A percentile compares a stretch with the other conserved stretches of the same genome.
Evolutionary conservation across 495 filamentous ascomycete species (phyloP).

Genomic region (Hypoxylon trugodes): DNA sequence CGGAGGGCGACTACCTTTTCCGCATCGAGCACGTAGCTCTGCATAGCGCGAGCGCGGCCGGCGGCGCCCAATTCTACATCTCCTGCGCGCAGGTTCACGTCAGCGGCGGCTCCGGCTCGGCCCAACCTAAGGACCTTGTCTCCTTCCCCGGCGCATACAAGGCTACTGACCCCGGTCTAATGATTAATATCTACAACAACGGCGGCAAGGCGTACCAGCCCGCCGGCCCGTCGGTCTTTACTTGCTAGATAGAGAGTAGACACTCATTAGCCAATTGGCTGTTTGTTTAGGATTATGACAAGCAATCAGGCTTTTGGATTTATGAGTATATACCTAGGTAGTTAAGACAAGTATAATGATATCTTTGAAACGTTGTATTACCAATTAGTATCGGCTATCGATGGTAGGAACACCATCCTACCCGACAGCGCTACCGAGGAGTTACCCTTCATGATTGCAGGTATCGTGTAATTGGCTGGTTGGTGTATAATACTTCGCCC

Average conservation of each 20-base stretch:
- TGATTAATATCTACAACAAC: constrained; percentile 60
- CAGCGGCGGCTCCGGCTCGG: constrained; percentile 50
- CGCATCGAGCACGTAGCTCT: constrained; percentile 67
- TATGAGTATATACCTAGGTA: too few relatives aligned
- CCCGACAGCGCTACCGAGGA: too few relatives aligned
- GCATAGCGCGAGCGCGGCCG: constrained; percentile 51
- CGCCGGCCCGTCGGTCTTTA: constrained; percentile 39
- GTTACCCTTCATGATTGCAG: too few relatives aligned
- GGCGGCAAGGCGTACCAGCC: constrained; percentile 42
- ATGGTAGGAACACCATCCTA: too few relatives aligned
- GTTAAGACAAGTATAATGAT: too few relatives aligned
- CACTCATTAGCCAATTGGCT: too few relatives aligned
- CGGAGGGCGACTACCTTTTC: constrained; percentile 66
- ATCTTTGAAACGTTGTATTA: too few relatives aligned
- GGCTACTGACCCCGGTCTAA: constrained; percentile 53
- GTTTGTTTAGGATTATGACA: too few relatives aligned
- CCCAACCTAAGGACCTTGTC: constrained; percentile 47
- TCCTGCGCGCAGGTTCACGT: constrained; percentile 57
- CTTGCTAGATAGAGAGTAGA: constrained; percentile 33
- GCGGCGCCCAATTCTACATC: constrained; percentile 66
- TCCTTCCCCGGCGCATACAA: constrained; percentile 55
- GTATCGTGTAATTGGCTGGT: too few relatives aligned
- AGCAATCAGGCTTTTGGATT: too few relatives aligned
- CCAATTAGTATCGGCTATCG: too few relatives aligned
- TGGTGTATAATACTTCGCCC: too few relatives aligned